Evolutionary conservation across 805 yeast genomes (phyloP), one percentile per base, ranked within the genome.

Genomic region (Candida ulmi): DNA sequence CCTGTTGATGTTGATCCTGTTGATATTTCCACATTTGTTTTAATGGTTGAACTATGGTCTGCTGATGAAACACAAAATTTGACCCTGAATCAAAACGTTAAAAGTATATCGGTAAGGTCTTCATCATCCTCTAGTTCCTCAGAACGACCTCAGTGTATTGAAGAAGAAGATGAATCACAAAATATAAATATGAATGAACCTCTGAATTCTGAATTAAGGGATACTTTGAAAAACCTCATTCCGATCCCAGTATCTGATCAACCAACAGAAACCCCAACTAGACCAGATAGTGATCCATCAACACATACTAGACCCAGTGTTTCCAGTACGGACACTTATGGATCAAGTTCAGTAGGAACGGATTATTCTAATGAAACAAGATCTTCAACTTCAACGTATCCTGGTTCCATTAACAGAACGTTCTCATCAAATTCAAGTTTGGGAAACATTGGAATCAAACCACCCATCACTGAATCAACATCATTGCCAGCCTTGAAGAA

Each of bases 31-130:
- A 45, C 55, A 12, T 56, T 58, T 35, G 61, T 67, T n/a, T 48
- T 66, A 31, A 55, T 64, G 9, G 68, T 64, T 16, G 72, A 68
- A 37, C 52, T 67, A 11, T 68, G 69, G 68, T 58, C 68, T 2
- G 51, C 46, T 17, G 69, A 68, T 33, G 64, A 58, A 27, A 23
- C 17, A 9, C 35, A 43, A 12, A 49, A 51, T 25, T 23, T 54
- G 16, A 44, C 52, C 0, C 32, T 52, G 17, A 53, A 45, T 23
- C 55, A 52, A 34, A 48, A 43, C 36, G 33, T 52, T 9, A 30
- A 30, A 2, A 32, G 24, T 17, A 36, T 28, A 16, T n/a, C 27
- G 13, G 18, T 19, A 17, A 17, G n/a, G 18, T 15, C 21, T 4
- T 8, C 28, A 8, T 26, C 28, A 12, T 9, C 17, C 18, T 15